Evolutionary conservation across 768 basidiomycete genomes (phyloP).

Genomic region (Ramaria rubella): DNA sequence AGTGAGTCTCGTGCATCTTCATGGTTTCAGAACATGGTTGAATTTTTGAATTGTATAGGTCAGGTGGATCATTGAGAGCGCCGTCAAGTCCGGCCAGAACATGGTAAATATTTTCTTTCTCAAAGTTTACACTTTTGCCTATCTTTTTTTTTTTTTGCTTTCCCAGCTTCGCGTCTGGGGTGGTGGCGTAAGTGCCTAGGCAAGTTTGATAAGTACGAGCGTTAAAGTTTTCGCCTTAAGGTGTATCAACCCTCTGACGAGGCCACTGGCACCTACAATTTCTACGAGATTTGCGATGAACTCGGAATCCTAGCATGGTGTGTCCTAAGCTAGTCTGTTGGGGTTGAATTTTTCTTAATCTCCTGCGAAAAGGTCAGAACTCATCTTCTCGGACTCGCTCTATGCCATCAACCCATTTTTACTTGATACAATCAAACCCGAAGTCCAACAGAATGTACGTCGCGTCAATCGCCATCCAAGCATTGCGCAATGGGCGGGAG

Average conservation of each 20-base stretch:
- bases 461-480: constrained; percentile 51
- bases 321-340: neutral
- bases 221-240: neutral
- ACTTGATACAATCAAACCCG: constrained; percentile 43
- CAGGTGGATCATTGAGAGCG: constrained; percentile 51
- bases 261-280: constrained; percentile 43
- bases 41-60: constrained; percentile 24
- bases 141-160: too few species aligned
- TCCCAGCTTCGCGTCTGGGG: constrained; percentile 53
- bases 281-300: constrained; percentile 53
- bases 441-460: constrained; percentile 51
- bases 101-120: constrained; percentile 37
- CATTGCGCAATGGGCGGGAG: constrained; percentile 53
- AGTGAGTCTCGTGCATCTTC: neutral
- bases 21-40: neutral
- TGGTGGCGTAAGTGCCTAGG: constrained; percentile 33
- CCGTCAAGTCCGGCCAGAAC: constrained; percentile 48
- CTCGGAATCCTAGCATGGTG: constrained; percentile 52
- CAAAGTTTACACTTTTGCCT: neutral
- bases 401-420: constrained; percentile 52
- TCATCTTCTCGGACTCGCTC: constrained; percentile 51
- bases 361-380: constrained; percentile 32
- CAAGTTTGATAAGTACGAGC: neutral
- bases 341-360: neutral
- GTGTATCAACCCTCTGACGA: constrained; percentile 35